Conservation (phyloP, 108 stramenopile species). For the Nitzschia putrida region DNA sequence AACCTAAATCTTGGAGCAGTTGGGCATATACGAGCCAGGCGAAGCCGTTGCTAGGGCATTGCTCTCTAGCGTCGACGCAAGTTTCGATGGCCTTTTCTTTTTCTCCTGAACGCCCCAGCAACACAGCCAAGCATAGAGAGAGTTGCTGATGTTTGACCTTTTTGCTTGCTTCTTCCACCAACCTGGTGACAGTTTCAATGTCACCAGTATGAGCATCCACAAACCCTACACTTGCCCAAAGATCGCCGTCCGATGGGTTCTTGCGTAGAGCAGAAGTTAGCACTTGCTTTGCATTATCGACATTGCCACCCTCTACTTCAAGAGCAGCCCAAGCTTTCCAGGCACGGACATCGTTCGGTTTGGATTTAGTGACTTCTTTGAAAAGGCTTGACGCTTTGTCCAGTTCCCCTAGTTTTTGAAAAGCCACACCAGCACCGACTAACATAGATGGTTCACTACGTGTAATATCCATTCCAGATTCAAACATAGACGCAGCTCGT, state of each 20-base stretch:
- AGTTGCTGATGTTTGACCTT: slow-evolving; percentile 67
- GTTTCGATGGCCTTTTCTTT: slow-evolving; percentile 61
- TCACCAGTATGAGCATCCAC: slow-evolving; percentile 70
- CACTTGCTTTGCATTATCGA: slow-evolving; percentile 57
- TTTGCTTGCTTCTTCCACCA: slow-evolving; percentile 70
- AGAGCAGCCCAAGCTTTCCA: slow-evolving; percentile 92
- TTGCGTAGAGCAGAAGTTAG: slow-evolving; percentile 79
- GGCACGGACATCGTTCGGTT: slow-evolving; percentile 76
- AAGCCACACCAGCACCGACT: slow-evolving; percentile 76
- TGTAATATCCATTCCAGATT: slow-evolving; percentile 63
- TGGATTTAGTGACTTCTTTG: slow-evolving; percentile 57
- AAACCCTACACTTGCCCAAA: slow-evolving; percentile 78
- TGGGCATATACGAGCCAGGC: slow-evolving; percentile 67
- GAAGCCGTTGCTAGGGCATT: slow-evolving; percentile 67
- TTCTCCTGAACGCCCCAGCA: slow-evolving; percentile 72
- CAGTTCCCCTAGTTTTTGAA: slow-evolving; percentile 74
- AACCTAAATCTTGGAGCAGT: slow-evolving; percentile 39
- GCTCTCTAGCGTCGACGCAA: slow-evolving; percentile 71
- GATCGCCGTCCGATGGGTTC: slow-evolving; percentile 68
- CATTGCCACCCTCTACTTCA: slow-evolving; percentile 83
- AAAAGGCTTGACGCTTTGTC: slow-evolving; percentile 66
- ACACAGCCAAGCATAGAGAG: slow-evolving; percentile 77
- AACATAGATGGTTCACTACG: slow-evolving; percentile 72
- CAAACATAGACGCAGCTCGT: slow-evolving; percentile 58
- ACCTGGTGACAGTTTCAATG: slow-evolving; percentile 51